phyloP scores from a whole-genome alignment of 495 filamentous ascomycete species.

The Penicillium lagena region DNA sequence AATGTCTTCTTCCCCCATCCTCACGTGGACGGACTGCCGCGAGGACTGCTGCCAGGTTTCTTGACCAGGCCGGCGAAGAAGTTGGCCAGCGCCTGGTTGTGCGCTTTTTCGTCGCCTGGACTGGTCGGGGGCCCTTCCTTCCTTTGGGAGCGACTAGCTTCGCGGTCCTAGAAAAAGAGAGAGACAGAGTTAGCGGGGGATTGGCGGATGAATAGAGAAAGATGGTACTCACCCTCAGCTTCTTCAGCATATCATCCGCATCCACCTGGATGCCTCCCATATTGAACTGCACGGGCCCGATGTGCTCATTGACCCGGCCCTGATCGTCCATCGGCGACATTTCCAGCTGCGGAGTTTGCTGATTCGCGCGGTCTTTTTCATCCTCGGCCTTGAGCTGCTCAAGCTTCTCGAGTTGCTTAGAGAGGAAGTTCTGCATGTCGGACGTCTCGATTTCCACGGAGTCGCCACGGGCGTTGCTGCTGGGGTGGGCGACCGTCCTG shows the following conservation, averaged over 20 bases:
- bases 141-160: conserved; percentile 46
- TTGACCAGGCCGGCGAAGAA: conserved; percentile 66
- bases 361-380: conserved; percentile 43
- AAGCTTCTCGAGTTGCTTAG: conserved; percentile 62
- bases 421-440: conserved; percentile 77
- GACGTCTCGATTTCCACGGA: conserved; percentile 60
- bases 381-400: conserved; percentile 64
- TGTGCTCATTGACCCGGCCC: conserved; percentile 74
- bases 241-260: conserved; percentile 89
- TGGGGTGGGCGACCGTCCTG: conserved; percentile 40
- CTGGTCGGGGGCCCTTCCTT: conserved; percentile 26
- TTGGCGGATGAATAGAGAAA: background rate
- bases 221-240: conserved; percentile 60
- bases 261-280: conserved; percentile 96
- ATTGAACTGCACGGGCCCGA: conserved; percentile 94
- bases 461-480: conserved; percentile 36
- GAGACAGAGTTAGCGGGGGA: no score
- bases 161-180: conserved; percentile 38
- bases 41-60: conserved; percentile 41
- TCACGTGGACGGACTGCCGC: conserved; percentile 36
- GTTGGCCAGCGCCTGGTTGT: conserved; percentile 60
- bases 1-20: background rate
- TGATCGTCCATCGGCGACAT: conserved; percentile 43
- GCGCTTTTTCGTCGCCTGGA: conserved; percentile 49
- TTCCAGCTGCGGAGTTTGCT: conserved; percentile 33